Evolutionary conservation across 495 filamentous ascomycete genomes (phyloP).

Genomic region (Daldinia loculata): DNA sequence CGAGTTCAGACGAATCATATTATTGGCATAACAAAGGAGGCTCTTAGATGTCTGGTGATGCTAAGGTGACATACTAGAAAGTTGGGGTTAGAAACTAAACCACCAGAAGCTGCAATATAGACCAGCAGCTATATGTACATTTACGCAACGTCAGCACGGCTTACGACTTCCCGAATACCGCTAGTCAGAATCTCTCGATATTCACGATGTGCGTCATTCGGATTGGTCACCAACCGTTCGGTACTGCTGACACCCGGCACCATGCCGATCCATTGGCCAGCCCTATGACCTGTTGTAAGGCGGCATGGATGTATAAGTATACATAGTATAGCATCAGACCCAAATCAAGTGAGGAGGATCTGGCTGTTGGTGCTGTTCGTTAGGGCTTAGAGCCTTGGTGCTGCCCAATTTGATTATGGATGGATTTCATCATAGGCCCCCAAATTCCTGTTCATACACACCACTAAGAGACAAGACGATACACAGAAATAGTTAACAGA

Average conservation of each 20-base stretch:
- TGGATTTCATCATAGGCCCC: constrained; percentile 27
- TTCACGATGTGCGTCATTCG: constrained; percentile 31
- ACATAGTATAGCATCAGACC: neutral
- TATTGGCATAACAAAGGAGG: neutral
- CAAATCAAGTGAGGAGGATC: constrained; percentile 16
- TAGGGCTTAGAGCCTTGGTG: constrained; percentile 23
- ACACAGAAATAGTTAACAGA: constrained; percentile 10
- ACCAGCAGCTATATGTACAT: neutral
- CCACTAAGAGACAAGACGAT: constrained; percentile 20
- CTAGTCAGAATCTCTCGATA: constrained; percentile 17
- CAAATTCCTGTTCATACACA: constrained; percentile 13
- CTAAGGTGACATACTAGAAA: neutral
- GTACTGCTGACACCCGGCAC: constrained; percentile 33
- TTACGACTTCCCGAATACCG: constrained; percentile 12
- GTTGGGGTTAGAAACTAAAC: neutral
- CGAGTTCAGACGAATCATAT: neutral
- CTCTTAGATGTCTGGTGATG: neutral
- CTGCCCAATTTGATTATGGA: constrained; percentile 15
- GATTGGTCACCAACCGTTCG: constrained; percentile 34
- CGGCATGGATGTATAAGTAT: constrained; percentile 20
- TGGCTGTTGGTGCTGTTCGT: constrained; percentile 30
- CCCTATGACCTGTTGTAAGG: constrained; percentile 31
- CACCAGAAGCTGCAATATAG: neutral
- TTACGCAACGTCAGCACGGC: constrained; percentile 10
- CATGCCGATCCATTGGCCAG: constrained; percentile 35